A percentile compares a stretch with the other conserved stretches of the same genome.
Conservation (phyloP, 164 flowering plant genomes). For the Berberis vulgaris region DNA sequence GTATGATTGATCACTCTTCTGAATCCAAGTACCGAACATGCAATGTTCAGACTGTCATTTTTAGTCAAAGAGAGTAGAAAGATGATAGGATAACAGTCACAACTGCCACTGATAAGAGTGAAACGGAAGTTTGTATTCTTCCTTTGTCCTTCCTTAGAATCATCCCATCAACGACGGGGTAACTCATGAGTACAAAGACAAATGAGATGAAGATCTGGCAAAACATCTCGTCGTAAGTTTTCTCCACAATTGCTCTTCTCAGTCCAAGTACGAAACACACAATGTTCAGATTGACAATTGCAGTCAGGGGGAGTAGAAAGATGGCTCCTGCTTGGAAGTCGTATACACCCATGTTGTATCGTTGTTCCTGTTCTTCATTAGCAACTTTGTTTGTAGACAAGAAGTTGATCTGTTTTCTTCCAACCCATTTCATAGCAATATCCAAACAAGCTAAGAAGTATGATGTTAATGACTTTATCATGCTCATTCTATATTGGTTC, state of each 20-base stretch:
- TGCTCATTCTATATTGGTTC: constrained; percentile 17
- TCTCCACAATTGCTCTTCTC: constrained; percentile 2
- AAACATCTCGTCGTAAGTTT: constrained; percentile 12
- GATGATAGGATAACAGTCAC: background rate
- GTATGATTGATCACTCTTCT: constrained; percentile 8
- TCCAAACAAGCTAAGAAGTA: constrained; percentile 3
- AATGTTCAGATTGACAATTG: constrained; percentile 1
- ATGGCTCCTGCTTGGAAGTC: no score
- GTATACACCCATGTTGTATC: no score
- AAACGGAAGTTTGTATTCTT: background rate
- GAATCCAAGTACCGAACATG: constrained; percentile 11
- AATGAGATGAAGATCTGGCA: constrained; percentile 15
- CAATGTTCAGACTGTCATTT: constrained; percentile 13
- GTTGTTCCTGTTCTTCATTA: constrained; percentile 11
- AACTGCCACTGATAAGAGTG: background rate
- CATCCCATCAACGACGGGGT: constrained; percentile 22
- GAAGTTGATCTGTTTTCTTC: constrained; percentile 5
- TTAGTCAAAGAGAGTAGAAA: constrained; percentile 19
- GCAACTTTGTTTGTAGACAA: constrained; percentile 22
- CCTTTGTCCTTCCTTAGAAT: constrained; percentile 12
- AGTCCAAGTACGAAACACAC: constrained; percentile 8
- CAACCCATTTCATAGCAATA: no score
- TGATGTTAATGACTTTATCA: constrained; percentile 12
- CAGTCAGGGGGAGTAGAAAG: no score
- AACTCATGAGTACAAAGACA: constrained; percentile 5